These are phyloP conservation scores for Cicer arietinum DNA, from an alignment of 306 rosid genomes.

Conservation along the genomic window DNA sequence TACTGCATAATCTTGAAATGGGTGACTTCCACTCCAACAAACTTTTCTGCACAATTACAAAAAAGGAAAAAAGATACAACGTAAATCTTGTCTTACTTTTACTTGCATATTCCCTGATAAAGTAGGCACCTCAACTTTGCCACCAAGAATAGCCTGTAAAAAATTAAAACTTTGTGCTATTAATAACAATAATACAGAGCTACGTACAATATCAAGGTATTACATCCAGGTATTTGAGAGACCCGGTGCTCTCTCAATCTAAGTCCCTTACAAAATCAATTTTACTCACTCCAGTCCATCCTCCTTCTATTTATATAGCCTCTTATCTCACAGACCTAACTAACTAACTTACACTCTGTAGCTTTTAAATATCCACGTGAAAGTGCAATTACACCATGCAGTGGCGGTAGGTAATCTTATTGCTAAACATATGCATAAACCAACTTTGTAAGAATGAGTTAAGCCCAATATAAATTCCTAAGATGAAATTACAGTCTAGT, in stretches of 20 bases:
- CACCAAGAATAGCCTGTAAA: slow-evolving; percentile 97
- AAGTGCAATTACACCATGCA: too few species aligned
- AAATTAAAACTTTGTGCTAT: slow-evolving; percentile 34
- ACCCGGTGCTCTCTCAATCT: neutral
- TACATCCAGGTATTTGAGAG: neutral
- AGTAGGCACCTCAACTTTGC: slow-evolving; percentile 89
- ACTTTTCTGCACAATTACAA: neutral
- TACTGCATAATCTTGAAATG: slow-evolving; percentile 1
- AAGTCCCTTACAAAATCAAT: neutral
- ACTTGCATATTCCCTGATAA: slow-evolving; percentile 74
- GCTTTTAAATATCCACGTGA: too few species aligned
- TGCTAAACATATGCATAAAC: too few species aligned
- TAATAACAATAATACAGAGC: slow-evolving; percentile 13
- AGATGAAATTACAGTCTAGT: too few species aligned
- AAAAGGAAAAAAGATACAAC: neutral
- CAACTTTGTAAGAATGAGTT: too few species aligned
- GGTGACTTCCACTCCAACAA: slow-evolving; percentile 3
- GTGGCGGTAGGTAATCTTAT: too few species aligned
- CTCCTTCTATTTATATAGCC: neutral
- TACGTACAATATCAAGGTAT: slow-evolving; percentile 29
- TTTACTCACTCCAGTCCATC: neutral
- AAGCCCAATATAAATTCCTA: too few species aligned
- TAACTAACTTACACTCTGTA: neutral
- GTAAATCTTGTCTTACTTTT: slow-evolving; percentile 60
- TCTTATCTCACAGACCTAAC: neutral